These are phyloP conservation scores for Allomyces arbusculus DNA, from an alignment of 192 early-diverging fungal genomes.

Conservation along the genomic window DNA sequence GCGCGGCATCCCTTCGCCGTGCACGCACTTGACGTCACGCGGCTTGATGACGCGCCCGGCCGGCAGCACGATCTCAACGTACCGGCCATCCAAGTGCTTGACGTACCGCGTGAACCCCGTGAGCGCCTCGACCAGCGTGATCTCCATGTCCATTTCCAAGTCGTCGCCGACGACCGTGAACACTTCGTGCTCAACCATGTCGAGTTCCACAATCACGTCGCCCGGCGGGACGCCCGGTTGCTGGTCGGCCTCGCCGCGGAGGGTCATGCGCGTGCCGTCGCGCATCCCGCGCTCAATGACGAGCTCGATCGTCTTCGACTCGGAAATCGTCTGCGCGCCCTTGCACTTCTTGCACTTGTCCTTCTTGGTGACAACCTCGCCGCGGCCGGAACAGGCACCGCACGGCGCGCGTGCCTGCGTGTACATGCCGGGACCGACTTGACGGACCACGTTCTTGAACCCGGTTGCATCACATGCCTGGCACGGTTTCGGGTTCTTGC, in stretches of 20 bases:
- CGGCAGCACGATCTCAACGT: slow-evolving; percentile 59
- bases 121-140: slow-evolving; percentile 75
- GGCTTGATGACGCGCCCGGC: slow-evolving; percentile 72
- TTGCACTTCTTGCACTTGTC: slow-evolving; percentile 86
- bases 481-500: slow-evolving; percentile 56
- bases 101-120: slow-evolving; percentile 66
- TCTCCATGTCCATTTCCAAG: slow-evolving; percentile 53
- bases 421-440: slow-evolving; percentile 76
- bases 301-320: slow-evolving; percentile 81
- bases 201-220: slow-evolving; percentile 79
- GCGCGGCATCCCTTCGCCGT: slow-evolving; percentile 81
- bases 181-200: slow-evolving; percentile 54
- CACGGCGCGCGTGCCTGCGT: slow-evolving; percentile 76
- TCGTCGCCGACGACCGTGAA: slow-evolving; percentile 70
- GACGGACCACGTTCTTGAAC: slow-evolving; percentile 52
- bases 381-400: slow-evolving; percentile 57
- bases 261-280: slow-evolving; percentile 71
- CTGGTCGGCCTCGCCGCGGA: slow-evolving; percentile 90
- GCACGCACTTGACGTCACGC: slow-evolving; percentile 64
- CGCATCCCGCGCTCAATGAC: slow-evolving; percentile 86
- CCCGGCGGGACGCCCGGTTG: slow-evolving; percentile 72
- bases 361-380: slow-evolving; percentile 66
- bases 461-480: slow-evolving; percentile 57
- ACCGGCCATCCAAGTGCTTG: slow-evolving; percentile 71
- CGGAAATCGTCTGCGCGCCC: slow-evolving; percentile 58